phyloP scores from a whole-genome alignment of 495 filamentous ascomycete species.

The Aspergillus ostianus region DNA sequence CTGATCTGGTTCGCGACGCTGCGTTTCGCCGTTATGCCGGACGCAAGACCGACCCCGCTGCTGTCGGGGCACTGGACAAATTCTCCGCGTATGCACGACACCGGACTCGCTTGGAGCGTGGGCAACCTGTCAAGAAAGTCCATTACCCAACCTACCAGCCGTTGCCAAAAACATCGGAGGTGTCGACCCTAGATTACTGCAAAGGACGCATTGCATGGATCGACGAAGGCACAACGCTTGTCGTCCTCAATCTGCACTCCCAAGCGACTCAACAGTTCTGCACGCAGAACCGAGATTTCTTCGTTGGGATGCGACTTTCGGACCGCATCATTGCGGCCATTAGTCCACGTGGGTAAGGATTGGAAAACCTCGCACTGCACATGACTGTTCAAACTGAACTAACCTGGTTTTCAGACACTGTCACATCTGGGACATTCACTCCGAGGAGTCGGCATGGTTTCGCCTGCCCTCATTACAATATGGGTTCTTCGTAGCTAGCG shows the following conservation, averaged over 20 bases:
- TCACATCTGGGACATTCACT: slow-evolving; percentile 31
- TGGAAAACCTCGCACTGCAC: background rate
- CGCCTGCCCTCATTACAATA: slow-evolving; percentile 22
- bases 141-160: slow-evolving; percentile 1
- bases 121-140: slow-evolving; percentile 12
- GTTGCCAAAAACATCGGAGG: background rate
- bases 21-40: slow-evolving; percentile 18
- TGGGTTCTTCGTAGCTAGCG: slow-evolving; percentile 14
- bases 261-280: slow-evolving; percentile 15
- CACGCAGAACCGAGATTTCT: slow-evolving; percentile 30
- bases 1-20: slow-evolving; percentile 13
- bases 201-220: slow-evolving; percentile 27
- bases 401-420: slow-evolving; percentile 20
- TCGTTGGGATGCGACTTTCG: slow-evolving; percentile 22
- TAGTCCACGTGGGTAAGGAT: slow-evolving; percentile 26
- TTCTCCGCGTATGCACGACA: slow-evolving; percentile 21
- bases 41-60: slow-evolving; percentile 1
- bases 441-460: slow-evolving; percentile 20
- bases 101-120: slow-evolving; percentile 22
- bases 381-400: background rate
- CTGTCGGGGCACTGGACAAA: background rate
- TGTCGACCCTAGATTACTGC: slow-evolving; percentile 21
- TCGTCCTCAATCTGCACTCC: slow-evolving; percentile 19
- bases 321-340: slow-evolving; percentile 24
- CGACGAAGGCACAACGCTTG: slow-evolving; percentile 10